phyloP scores from a whole-genome alignment of 2,329 filamentous ascomycete species.

The Colletotrichum truncatum region DNA sequence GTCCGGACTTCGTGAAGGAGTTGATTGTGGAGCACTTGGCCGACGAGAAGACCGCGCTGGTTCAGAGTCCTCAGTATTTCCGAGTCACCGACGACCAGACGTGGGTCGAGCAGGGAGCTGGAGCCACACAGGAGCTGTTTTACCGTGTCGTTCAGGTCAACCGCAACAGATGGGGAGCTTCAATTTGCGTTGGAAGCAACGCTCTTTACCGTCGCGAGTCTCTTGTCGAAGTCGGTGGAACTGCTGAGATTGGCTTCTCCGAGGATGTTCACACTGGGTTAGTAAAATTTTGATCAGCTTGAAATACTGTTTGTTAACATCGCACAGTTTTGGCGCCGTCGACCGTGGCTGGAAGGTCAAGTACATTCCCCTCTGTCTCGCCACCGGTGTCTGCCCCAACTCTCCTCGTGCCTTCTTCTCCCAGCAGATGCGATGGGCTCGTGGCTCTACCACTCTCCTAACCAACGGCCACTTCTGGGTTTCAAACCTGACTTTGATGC shows the following conservation, averaged over 20 bases:
- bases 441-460: slow-evolving; percentile 49
- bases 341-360: slow-evolving; percentile 52
- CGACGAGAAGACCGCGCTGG: slow-evolving; percentile 47
- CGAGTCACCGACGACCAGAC: slow-evolving; percentile 48
- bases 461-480: slow-evolving; percentile 51
- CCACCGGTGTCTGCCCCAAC: slow-evolving; percentile 52
- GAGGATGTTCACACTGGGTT: slow-evolving; percentile 54
- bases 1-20: slow-evolving; percentile 49
- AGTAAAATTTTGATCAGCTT: slow-evolving; percentile 12
- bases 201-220: slow-evolving; percentile 49
- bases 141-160: slow-evolving; percentile 53
- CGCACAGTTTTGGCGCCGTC: slow-evolving; percentile 46
- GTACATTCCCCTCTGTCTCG: slow-evolving; percentile 50
- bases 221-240: slow-evolving; percentile 49
- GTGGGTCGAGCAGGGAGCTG: slow-evolving; percentile 54
- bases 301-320: neutral
- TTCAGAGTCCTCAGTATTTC: slow-evolving; percentile 53
- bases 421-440: slow-evolving; percentile 54
- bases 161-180: slow-evolving; percentile 49
- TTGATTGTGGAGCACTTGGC: slow-evolving; percentile 49
- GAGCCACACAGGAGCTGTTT: slow-evolving; percentile 51
- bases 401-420: slow-evolving; percentile 52
- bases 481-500: slow-evolving; percentile 45
- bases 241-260: slow-evolving; percentile 51
- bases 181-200: slow-evolving; percentile 52